These are phyloP conservation scores for Ophiostoma ips DNA, from an alignment of 2,329 filamentous ascomycete genomes.

Conservation along the genomic window DNA sequence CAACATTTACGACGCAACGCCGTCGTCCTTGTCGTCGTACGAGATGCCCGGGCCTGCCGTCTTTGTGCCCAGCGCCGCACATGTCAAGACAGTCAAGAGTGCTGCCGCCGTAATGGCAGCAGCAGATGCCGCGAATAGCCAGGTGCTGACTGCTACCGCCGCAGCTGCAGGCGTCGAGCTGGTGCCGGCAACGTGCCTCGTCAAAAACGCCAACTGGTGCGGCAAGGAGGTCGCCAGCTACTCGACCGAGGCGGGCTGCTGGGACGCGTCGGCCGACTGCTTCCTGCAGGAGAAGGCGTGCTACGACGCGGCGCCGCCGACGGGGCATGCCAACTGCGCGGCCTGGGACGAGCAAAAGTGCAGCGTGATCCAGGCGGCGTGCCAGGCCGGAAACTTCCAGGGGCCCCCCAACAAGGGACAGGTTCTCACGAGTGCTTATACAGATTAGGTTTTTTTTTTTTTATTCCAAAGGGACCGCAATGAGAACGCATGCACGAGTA, in stretches of 20 bases:
- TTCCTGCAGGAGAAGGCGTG: conserved; percentile 47
- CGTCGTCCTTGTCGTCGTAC: conserved; percentile 43
- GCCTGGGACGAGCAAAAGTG: conserved; percentile 53
- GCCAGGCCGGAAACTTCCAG: conserved; percentile 26
- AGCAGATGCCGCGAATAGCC: not conserved
- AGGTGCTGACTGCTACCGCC: conserved; percentile 18
- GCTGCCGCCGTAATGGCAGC: not conserved
- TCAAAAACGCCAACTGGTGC: conserved; percentile 63
- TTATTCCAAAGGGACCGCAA: not conserved
- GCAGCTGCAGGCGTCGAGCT: conserved; percentile 30
- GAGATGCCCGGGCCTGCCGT: conserved; percentile 42
- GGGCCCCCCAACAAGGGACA: conserved; percentile 34
- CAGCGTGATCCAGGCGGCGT: conserved; percentile 29
- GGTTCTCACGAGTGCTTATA: conserved; percentile 18
- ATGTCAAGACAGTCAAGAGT: not conserved
- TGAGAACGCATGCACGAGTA: not conserved
- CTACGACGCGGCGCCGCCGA: conserved; percentile 43
- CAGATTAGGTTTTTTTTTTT: too few species aligned
- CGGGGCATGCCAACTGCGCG: conserved; percentile 44
- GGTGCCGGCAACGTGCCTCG: conserved; percentile 40
- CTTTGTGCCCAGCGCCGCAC: conserved; percentile 26
- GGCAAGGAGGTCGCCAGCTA: conserved; percentile 46
- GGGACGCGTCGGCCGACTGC: conserved; percentile 39
- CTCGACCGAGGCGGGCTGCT: conserved; percentile 42
- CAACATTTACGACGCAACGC: conserved; percentile 37